These are phyloP conservation scores for Pichiaceae sp. DNA, from an alignment of 1,139 yeast genomes.

Conservation along the genomic window DNA sequence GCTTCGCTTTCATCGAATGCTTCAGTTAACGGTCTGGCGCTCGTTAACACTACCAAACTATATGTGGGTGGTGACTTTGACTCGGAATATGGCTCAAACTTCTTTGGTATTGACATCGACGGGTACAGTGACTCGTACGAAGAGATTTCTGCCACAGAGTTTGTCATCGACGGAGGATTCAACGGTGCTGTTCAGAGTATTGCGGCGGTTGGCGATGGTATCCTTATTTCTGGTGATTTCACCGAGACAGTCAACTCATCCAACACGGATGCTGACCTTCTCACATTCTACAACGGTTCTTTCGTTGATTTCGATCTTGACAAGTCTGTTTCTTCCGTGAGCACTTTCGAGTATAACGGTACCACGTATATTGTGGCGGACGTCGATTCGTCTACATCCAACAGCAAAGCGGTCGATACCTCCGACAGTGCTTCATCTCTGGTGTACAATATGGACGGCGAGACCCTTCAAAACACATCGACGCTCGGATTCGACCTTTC, in stretches of 20 bases:
- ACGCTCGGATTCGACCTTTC: slow-evolving; percentile 23
- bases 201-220: slow-evolving; percentile 16
- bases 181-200: slow-evolving; percentile 29
- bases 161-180: slow-evolving; percentile 29
- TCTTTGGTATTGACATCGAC: slow-evolving; percentile 22
- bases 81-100: slow-evolving; percentile 29
- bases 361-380: background rate
- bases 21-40: slow-evolving; percentile 28
- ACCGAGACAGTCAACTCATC: slow-evolving; percentile 19
- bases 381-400: background rate
- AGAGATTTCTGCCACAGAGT: slow-evolving; percentile 7
- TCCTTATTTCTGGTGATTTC: slow-evolving; percentile 32
- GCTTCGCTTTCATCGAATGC: slow-evolving; percentile 35
- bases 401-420: slow-evolving; percentile 1
- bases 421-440: slow-evolving; percentile 4
- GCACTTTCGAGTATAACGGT: slow-evolving; percentile 1
- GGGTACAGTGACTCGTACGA: slow-evolving; percentile 7
- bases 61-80: slow-evolving; percentile 44
- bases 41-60: slow-evolving; percentile 23
- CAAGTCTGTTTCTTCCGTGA: background rate
- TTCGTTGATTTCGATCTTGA: slow-evolving; percentile 3
- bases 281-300: slow-evolving; percentile 11
- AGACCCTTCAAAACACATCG: slow-evolving; percentile 25
- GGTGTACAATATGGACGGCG: slow-evolving; percentile 17
- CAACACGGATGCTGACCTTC: slow-evolving; percentile 6